Conservation (phyloP, 139 green algal genomes). For the Eudorina sp. region DNA sequence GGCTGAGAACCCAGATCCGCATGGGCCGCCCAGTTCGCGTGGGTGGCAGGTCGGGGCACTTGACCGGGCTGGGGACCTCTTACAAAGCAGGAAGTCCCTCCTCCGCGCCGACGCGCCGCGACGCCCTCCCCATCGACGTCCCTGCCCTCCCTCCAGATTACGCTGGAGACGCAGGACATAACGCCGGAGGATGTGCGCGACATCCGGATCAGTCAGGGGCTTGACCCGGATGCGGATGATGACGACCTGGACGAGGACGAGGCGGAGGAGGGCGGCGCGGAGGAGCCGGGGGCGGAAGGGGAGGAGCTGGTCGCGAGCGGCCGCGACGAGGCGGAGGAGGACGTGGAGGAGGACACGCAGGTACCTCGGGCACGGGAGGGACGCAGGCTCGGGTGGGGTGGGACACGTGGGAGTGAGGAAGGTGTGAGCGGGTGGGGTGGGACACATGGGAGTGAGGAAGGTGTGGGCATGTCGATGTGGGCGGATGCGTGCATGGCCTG, state of each 20-base stretch:
- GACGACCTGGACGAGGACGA: not conserved
- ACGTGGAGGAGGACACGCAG: not conserved
- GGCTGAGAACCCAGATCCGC: no score
- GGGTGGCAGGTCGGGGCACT: no score
- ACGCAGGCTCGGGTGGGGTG: no score
- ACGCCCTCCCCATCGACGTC: not conserved
- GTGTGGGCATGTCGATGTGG: no score
- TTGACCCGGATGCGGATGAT: not conserved
- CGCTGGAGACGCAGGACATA: constrained; percentile 47
- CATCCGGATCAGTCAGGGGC: not conserved
- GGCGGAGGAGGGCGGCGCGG: constrained; percentile 15
- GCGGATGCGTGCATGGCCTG: no score
- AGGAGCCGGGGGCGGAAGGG: not conserved
- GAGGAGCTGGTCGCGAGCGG: not conserved
- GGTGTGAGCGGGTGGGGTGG: no score
- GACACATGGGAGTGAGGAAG: no score
- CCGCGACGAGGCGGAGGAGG: not conserved
- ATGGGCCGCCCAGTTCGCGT: no score
- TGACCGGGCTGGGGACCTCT: no score
- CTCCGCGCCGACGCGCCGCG: not conserved
- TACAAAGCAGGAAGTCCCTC: no score
- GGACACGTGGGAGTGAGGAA: no score
- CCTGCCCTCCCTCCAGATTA: constrained; percentile 43
- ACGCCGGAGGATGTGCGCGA: constrained; percentile 33
- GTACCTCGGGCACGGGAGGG: no score